A percentile compares a stretch with the other conserved stretches of the same genome.
Evolutionary conservation across 202 grass and related monocot species (phyloP).

Genomic region (Musa balbisiana): DNA sequence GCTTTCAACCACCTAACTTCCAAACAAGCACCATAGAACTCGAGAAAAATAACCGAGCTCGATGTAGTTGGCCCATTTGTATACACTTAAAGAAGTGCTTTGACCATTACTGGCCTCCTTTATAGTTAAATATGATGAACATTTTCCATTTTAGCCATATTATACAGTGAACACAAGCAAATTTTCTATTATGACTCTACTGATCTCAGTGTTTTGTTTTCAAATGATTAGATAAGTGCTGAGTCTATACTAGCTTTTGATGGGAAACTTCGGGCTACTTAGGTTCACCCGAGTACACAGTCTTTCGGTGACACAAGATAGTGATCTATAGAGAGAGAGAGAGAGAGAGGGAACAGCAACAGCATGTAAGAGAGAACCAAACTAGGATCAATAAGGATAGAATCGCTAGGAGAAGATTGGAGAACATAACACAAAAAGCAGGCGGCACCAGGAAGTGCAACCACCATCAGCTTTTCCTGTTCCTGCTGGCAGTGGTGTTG

Average conservation of each 20-base stretch:
- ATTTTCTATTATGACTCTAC: background rate
- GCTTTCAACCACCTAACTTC: background rate
- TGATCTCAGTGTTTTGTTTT: too few species aligned
- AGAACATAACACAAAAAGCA: background rate
- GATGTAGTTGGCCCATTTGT: background rate
- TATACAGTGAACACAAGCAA: background rate
- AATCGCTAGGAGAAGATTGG: background rate
- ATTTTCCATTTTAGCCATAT: background rate
- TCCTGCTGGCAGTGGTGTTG: background rate
- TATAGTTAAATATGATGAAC: background rate
- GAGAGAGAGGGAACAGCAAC: background rate
- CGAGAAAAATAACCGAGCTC: background rate
- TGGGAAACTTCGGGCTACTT: background rate
- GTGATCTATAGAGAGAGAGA: background rate
- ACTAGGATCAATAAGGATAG: background rate
- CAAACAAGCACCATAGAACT: background rate
- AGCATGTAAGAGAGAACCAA: background rate
- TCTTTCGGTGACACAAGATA: background rate
- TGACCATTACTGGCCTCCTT: background rate
- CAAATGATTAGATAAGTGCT: background rate
- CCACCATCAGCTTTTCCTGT: slow-evolving; percentile 1
- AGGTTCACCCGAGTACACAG: background rate
- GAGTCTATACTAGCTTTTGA: background rate
- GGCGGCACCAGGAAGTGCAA: too few species aligned
- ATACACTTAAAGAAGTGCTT: background rate